These are phyloP conservation scores for Hanseniaspora jakobsenii DNA, from an alignment of 805 yeast species.

Conservation along the genomic window DNA sequence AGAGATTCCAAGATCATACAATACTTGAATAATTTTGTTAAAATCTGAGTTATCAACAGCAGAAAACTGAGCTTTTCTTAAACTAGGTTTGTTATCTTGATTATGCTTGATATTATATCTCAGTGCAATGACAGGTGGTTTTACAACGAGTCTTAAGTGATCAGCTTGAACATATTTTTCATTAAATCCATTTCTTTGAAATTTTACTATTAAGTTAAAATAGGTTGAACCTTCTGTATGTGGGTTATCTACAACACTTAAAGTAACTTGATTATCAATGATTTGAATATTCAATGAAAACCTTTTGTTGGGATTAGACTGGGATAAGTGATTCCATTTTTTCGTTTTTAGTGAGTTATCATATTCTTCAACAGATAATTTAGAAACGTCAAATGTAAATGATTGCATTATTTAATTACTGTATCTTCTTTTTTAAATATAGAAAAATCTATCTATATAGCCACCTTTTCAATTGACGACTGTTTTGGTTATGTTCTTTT, in stretches of 20 bases:
- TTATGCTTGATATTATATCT: constrained; percentile 2
- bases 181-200: not conserved
- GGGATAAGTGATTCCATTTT: constrained; percentile 11
- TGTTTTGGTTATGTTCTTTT: too few relatives aligned
- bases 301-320: not conserved
- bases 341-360: not conserved
- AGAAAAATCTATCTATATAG: too few relatives aligned
- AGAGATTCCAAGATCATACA: not conserved
- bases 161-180: not conserved
- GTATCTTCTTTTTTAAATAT: not conserved
- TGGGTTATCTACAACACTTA: too few relatives aligned
- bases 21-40: not conserved
- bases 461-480: too few relatives aligned
- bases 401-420: not conserved
- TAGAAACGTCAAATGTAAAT: not conserved
- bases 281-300: not conserved
- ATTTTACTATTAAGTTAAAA: constrained; percentile 1
- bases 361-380: constrained; percentile 7
- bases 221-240: not conserved
- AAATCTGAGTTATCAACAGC: not conserved
- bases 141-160: constrained; percentile 6
- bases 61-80: constrained; percentile 13
- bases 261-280: too few relatives aligned
- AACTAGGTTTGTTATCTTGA: not conserved
- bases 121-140: constrained; percentile 12